Conservation (phyloP, 768 basidiomycete genomes). For the Tephrocybe sp. region DNA sequence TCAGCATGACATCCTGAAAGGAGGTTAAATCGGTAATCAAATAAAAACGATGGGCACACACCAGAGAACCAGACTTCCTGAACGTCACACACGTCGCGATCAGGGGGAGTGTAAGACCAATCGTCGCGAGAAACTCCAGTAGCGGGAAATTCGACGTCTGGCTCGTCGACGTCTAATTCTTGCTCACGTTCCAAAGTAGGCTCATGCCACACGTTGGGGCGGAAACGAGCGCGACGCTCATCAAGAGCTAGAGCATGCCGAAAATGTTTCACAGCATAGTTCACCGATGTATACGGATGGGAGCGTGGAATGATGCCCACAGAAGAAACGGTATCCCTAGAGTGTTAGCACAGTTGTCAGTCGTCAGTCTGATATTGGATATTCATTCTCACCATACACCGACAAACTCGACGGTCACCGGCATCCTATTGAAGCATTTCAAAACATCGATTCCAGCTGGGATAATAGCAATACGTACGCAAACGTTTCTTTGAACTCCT, state of each 20-base stretch:
- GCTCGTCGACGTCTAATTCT: slow-evolving; percentile 22
- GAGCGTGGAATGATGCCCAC: slow-evolving; percentile 21
- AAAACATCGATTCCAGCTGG: not conserved
- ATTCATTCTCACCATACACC: slow-evolving; percentile 27
- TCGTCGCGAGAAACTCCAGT: slow-evolving; percentile 10
- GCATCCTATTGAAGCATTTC: slow-evolving; percentile 2
- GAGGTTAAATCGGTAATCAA: not conserved
- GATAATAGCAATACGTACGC: slow-evolving; percentile 13
- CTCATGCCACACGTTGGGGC: slow-evolving; percentile 22
- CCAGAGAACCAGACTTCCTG: slow-evolving; percentile 26
- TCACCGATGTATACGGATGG: slow-evolving; percentile 21
- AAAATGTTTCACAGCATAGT: slow-evolving; percentile 21
- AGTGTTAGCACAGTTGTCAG: too few relatives aligned
- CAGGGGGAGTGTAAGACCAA: slow-evolving; percentile 18
- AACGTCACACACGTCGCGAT: slow-evolving; percentile 19
- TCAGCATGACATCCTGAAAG: slow-evolving; percentile 21
- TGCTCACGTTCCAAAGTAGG: slow-evolving; percentile 19
- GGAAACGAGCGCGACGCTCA: slow-evolving; percentile 22
- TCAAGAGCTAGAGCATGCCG: slow-evolving; percentile 23
- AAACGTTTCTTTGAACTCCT: slow-evolving; percentile 30
- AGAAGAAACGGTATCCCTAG: slow-evolving; percentile 24
- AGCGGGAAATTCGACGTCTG: slow-evolving; percentile 7
- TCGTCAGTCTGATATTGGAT: too few relatives aligned
- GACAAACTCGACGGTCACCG: slow-evolving; percentile 29
- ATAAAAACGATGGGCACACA: not conserved